These are phyloP conservation scores for Microsporum canis DNA, from an alignment of 2,329 filamentous ascomycete genomes.

Conservation along the genomic window DNA sequence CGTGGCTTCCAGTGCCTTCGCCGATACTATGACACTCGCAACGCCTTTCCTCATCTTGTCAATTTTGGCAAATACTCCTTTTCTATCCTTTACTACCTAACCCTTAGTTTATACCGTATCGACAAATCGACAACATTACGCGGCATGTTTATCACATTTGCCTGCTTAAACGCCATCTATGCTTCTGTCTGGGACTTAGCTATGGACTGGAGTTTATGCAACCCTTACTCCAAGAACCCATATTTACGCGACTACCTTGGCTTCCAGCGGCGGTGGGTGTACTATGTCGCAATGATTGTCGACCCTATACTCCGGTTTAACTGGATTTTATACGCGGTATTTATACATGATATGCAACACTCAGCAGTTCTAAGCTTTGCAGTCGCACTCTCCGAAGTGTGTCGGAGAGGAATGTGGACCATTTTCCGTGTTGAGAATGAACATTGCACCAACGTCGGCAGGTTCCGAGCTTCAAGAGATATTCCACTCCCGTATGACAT, in stretches of 20 bases:
- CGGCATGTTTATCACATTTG: constrained; percentile 68
- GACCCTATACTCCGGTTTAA: constrained; percentile 82
- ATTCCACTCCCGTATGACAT: constrained; percentile 70
- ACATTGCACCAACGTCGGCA: constrained; percentile 81
- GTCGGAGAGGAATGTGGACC: constrained; percentile 80
- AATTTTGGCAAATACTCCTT: constrained; percentile 87
- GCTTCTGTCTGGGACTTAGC: constrained; percentile 83
- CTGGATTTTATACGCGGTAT: constrained; percentile 90
- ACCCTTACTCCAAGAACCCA: constrained; percentile 56
- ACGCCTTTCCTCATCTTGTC: constrained; percentile 81
- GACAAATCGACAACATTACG: constrained; percentile 45
- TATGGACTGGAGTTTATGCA: constrained; percentile 92
- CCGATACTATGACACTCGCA: constrained; percentile 75
- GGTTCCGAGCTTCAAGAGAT: constrained; percentile 81
- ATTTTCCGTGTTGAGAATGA: constrained; percentile 95
- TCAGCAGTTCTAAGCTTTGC: constrained; percentile 71
- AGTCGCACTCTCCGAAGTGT: constrained; percentile 65
- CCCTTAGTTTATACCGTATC: constrained; percentile 74
- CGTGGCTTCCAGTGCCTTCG: constrained; percentile 81
- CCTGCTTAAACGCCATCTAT: constrained; percentile 72
- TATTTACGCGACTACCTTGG: constrained; percentile 67
- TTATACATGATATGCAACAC: constrained; percentile 67
- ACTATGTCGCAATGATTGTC: constrained; percentile 72
- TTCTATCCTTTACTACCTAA: constrained; percentile 68
- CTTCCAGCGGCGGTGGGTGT: constrained; percentile 67